These are phyloP conservation scores for Citrus inodora DNA, from an alignment of 345 rosid species.

Conservation along the genomic window DNA sequence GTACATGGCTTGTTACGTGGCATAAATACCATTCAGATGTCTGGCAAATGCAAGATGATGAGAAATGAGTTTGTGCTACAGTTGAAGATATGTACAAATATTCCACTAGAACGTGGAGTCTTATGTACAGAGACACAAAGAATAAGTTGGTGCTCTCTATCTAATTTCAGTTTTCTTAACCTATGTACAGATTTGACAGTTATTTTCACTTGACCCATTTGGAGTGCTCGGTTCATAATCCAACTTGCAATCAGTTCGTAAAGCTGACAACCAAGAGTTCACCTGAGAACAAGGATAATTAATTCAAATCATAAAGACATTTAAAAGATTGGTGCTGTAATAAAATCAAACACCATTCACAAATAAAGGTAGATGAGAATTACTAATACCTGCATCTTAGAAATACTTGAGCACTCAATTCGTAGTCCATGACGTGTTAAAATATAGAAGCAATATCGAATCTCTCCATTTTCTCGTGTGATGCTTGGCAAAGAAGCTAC, in stretches of 20 bases:
- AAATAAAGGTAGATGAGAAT: background rate
- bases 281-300: slow-evolving; percentile 41
- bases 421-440: slow-evolving; percentile 77
- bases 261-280: slow-evolving; percentile 62
- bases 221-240: slow-evolving; percentile 33
- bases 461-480: slow-evolving; percentile 61
- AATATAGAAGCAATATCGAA: slow-evolving; percentile 56
- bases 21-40: background rate
- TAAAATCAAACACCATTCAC: background rate
- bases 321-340: background rate
- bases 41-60: background rate
- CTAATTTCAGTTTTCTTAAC: slow-evolving; percentile 2
- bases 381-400: slow-evolving; percentile 59
- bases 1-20: background rate
- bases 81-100: background rate
- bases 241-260: slow-evolving; percentile 48
- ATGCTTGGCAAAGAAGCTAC: slow-evolving; percentile 66
- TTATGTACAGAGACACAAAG: slow-evolving; percentile 39
- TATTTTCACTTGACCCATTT: slow-evolving; percentile 31
- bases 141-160: slow-evolving; percentile 26
- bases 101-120: slow-evolving; percentile 12
- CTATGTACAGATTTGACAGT: slow-evolving; percentile 33
- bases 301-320: background rate
- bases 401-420: slow-evolving; percentile 73
- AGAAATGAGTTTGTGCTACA: background rate